Evolutionary conservation across 345 rosid genomes (phyloP), one percentile per base, ranked within the genome.

Genomic region (Ailanthus altissimus): DNA sequence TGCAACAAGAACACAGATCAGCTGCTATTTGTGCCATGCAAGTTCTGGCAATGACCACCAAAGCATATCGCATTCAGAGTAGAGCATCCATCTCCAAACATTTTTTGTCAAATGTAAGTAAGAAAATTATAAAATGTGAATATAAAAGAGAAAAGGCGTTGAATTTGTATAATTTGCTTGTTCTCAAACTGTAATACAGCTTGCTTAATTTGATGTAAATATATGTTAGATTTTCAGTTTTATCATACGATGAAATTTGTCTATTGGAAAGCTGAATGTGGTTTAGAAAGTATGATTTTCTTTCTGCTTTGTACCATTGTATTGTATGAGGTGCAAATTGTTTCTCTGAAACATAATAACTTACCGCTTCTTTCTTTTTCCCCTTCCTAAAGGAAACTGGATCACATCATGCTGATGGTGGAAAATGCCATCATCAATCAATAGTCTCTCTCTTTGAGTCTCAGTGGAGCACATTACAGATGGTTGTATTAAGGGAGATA

Each of bases 401-500:
- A 80, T 59, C 86, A 72, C 87, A 82, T 78, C 87, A 81, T 81
- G 80, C 87, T 84, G 97, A 91, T 83, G 80, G 81, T 40, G 94
- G 94, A 72, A 94, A 91, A 82, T 84, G 87, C 89, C 90, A 85
- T 84, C 97, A 90, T 81, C 96, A 89, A 69, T 97, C 92, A 42
- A 85, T 94, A 28, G 94, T 92, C 70, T 94, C 97, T 59, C 83
- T 92, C 76, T 97, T 91, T 67, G 97, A 94, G 85, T 97, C 98
- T 73, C 99, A 91, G 63, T 97, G 99, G 99, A 94, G 98, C 90
- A 92, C 93, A 26, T 87, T 97, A 83, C 99, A 94, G 89, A 97
- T 97, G 99, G 98, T 97, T 84, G 99, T 97, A 72, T 85, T 97
- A 72, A 87, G 98, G 83, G 99, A 97, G 91, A 91, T 97, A 89